Evolutionary conservation across 1,284 basidiomycete genomes (phyloP).

Genomic region (Meripilus lineatus): DNA sequence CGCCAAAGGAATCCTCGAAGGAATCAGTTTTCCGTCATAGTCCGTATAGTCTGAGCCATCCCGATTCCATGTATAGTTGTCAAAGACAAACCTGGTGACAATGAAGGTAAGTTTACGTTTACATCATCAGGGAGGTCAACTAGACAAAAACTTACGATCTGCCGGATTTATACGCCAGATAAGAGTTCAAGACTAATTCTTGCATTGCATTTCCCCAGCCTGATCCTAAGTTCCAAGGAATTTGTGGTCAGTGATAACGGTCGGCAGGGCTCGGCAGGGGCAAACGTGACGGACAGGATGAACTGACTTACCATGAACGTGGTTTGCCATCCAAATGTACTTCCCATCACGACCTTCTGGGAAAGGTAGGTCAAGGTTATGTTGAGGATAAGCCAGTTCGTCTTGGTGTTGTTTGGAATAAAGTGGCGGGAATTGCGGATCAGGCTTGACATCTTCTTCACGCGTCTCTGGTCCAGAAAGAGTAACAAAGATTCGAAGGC

Average conservation of each 20-base stretch:
- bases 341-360: slow-evolving; percentile 35
- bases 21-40: slow-evolving; percentile 12
- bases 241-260: not conserved
- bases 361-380: slow-evolving; percentile 32
- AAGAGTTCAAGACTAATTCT: slow-evolving; percentile 13
- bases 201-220: slow-evolving; percentile 17
- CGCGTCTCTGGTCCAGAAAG: too few relatives aligned
- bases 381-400: slow-evolving; percentile 42
- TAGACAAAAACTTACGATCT: slow-evolving; percentile 10
- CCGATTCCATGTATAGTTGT: slow-evolving; percentile 15
- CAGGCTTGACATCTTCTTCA: too few relatives aligned
- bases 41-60: slow-evolving; percentile 11
- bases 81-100: slow-evolving; percentile 13
- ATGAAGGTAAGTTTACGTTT: not conserved
- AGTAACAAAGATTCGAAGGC: not conserved
- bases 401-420: slow-evolving; percentile 40
- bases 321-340: slow-evolving; percentile 13
- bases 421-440: slow-evolving; percentile 42
- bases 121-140: not conserved
- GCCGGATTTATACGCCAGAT: slow-evolving; percentile 11
- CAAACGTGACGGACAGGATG: not conserved
- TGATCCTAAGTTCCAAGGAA: slow-evolving; percentile 2
- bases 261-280: not conserved
- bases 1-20: slow-evolving; percentile 12
- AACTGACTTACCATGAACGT: slow-evolving; percentile 11